Evolutionary conservation across 805 yeast genomes (phyloP), one percentile per base, ranked within the genome.

Genomic region (Ogataea salicorniae): DNA sequence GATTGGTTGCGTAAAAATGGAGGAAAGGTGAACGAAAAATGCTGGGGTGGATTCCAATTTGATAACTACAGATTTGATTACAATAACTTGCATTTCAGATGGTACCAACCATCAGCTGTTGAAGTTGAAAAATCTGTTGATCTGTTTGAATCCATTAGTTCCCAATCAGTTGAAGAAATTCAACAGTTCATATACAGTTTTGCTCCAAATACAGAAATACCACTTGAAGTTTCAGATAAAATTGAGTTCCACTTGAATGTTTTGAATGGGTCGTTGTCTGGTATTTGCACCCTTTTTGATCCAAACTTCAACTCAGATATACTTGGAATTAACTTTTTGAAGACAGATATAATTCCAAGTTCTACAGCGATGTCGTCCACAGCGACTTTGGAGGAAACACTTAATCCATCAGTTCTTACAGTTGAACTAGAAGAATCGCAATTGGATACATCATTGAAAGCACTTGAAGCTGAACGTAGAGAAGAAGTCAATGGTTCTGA

Each of bases 11-110:
- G 54, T 4, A 60, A 65, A 15, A 54, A 69, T 53, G 75, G 71
- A 1, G 64, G 63, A 6, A 55, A 60, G 26, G 51, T 75, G 11
- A 67, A 66, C 37, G 80, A 74, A 43, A 72, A 72, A 20, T 75
- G 83, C 49, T 87, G 95, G 95, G 95, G 95, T 41, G 89, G 81
- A 0, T 74, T 78, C 48, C 89, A 84, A 54, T 79, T 82, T 55
- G 78, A 76, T 51, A 65, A 71, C 0, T 57, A 64, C 17, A 71
- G 87, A 51, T 80, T 83, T 45, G 60, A 71, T 1, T 47, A 58
- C 13, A 75, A 75, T 14, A 75, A 77, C 50, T 62, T 86, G 34
- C 57, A 72, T 0, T 81, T 89, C 53, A 68, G 73, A 1, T 92
- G 99, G 99, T 88, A 83, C 57, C 62, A 74, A 1, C 97, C 98